A percentile compares a stretch with the other conserved stretches of the same genome.
Evolutionary conservation across 345 rosid species (phyloP).

Genomic region (Citrus cavaleriei): DNA sequence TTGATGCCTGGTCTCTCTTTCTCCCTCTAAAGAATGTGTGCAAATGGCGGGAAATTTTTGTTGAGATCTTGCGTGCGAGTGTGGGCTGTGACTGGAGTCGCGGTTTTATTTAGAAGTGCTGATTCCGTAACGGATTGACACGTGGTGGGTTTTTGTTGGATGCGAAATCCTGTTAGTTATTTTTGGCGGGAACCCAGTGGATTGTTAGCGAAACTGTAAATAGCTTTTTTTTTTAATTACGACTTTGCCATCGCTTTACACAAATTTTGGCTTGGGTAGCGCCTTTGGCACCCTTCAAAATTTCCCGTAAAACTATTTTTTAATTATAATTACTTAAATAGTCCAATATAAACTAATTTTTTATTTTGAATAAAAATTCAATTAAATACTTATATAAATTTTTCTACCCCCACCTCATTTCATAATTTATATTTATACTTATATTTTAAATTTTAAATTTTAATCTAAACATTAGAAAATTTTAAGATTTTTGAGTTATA

Average conservation of each 20-base stretch:
- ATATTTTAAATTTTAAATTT: too few relatives aligned
- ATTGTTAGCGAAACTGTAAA: not conserved
- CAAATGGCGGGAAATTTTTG: constrained; percentile 8
- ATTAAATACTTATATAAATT: too few relatives aligned
- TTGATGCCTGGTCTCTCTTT: not conserved
- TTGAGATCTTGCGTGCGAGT: too few relatives aligned
- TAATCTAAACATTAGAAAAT: too few relatives aligned
- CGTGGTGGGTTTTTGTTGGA: not conserved
- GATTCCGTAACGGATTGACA: not conserved
- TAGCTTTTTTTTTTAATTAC: not conserved
- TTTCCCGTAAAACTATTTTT: too few relatives aligned
- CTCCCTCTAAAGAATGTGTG: not conserved
- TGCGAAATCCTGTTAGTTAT: not conserved
- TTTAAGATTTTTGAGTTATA: too few relatives aligned
- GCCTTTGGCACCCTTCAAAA: rapidly evolving
- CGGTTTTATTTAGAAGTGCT: not conserved
- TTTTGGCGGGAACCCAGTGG: not conserved
- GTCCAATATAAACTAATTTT: too few relatives aligned
- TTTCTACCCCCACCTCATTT: too few relatives aligned
- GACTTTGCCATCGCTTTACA: not conserved
- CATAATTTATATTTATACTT: too few relatives aligned
- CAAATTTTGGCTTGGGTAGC: not conserved
- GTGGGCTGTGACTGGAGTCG: not conserved
- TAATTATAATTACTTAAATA: too few relatives aligned
- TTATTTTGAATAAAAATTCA: too few relatives aligned